phyloP scores from a whole-genome alignment of 2,329 filamentous ascomycete genomes.

The Colletotrichum viniferum region DNA sequence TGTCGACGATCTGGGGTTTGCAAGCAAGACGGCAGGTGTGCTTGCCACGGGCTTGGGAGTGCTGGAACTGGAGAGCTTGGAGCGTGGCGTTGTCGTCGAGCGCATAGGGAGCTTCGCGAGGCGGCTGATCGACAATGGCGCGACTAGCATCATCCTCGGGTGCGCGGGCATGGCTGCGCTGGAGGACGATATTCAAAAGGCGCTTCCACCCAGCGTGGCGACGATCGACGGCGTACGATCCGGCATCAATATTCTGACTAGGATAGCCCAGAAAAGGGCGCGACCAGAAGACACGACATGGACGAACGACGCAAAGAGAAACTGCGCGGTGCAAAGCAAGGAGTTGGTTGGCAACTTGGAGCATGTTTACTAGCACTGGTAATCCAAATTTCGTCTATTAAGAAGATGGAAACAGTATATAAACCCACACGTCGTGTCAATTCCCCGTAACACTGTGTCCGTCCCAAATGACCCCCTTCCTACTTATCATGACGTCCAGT shows the following conservation, averaged over 20 bases:
- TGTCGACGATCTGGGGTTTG: not conserved
- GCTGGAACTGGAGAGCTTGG: not conserved
- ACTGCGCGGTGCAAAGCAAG: not conserved
- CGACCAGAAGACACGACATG: not conserved
- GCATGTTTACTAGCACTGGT: not conserved
- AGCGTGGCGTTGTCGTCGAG: not conserved
- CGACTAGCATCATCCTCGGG: not conserved
- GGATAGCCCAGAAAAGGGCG: not conserved
- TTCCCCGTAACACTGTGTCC: not conserved
- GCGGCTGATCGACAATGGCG: not conserved
- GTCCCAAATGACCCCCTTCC: not conserved
- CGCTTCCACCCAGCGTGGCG: not conserved
- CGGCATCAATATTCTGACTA: not conserved
- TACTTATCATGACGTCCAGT: not conserved
- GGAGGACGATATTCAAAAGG: not conserved
- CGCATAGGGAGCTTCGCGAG: not conserved
- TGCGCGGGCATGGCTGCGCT: constrained; percentile 12
- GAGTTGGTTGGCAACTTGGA: not conserved
- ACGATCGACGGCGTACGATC: constrained; percentile 7
- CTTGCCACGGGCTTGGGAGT: not conserved
- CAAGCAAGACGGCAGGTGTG: not conserved
- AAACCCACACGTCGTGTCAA: not conserved
- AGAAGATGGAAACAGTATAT: not conserved
- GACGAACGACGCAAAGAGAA: not conserved
- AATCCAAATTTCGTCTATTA: not conserved